Percentiles rank a stretch among this genome's conserved stretches.
phyloP scores from a whole-genome alignment of 2,329 filamentous ascomycete genomes.

The Hymenoscyphus fraxineus region DNA sequence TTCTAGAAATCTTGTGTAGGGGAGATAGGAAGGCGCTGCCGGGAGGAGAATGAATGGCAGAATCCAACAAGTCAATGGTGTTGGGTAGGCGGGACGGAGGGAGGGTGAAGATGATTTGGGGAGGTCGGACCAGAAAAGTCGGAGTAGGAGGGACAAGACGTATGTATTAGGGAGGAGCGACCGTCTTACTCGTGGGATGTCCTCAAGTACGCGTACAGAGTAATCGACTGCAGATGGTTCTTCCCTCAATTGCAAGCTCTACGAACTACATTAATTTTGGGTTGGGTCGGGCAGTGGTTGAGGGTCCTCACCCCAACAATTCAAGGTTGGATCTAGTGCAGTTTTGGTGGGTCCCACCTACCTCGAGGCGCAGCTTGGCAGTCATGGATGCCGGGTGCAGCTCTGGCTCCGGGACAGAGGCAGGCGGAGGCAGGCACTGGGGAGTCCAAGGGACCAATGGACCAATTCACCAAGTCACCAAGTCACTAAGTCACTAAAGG shows the following conservation, averaged over 20 bases:
- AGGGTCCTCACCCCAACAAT: conserved; percentile 1
- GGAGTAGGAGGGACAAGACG: background rate
- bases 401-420: background rate
- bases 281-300: background rate
- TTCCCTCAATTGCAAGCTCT: background rate
- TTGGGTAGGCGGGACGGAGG: background rate
- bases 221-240: background rate
- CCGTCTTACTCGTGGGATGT: background rate
- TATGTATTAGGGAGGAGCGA: background rate
- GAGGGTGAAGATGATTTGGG: background rate
- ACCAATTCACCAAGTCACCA: too few relatives aligned
- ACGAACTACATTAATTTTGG: background rate
- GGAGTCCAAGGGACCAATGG: background rate
- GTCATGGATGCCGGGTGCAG: background rate
- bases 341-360: conserved; percentile 1
- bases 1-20: background rate
- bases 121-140: background rate
- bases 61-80: conserved; percentile 2
- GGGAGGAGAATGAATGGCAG: background rate
- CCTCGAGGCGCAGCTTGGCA: background rate
- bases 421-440: too few relatives aligned
- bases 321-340: background rate
- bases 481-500: too few relatives aligned
- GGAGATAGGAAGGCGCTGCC: background rate
- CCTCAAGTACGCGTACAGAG: background rate